phyloP scores from a whole-genome alignment of 2,329 filamentous ascomycete genomes.

The Gyromitra esculenta region DNA sequence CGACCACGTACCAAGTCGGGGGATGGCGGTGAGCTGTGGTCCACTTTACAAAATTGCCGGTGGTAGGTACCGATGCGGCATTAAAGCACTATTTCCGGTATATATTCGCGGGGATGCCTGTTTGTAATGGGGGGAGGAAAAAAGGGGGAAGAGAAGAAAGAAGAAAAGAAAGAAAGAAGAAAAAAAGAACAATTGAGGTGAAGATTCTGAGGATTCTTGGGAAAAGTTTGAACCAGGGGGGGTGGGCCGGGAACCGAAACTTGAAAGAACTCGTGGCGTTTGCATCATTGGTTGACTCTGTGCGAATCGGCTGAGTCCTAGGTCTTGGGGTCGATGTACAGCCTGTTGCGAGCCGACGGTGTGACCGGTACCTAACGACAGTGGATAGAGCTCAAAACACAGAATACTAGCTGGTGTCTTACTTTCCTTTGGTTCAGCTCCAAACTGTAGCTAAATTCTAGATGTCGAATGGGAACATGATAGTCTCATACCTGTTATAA shows the following conservation, averaged over 20 bases:
- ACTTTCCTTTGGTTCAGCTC: not conserved
- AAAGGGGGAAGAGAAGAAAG: not conserved
- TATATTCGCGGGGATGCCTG: constrained; percentile 10
- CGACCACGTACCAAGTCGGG: constrained; percentile 34
- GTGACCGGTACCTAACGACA: constrained; percentile 12
- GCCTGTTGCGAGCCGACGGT: constrained; percentile 15
- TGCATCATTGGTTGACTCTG: constrained; percentile 11
- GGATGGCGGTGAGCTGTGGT: constrained; percentile 12
- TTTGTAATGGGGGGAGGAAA: not conserved
- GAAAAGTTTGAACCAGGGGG: constrained; percentile 11
- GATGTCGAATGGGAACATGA: not conserved
- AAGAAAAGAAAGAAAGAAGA: not conserved
- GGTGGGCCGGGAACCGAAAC: constrained; percentile 11
- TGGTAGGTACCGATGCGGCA: constrained; percentile 12
- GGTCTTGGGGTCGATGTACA: constrained; percentile 7
- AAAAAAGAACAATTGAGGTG: constrained; percentile 6
- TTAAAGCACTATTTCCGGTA: constrained; percentile 32
- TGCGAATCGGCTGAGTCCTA: constrained; percentile 39
- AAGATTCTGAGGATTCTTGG: not conserved
- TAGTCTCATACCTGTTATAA: not conserved
- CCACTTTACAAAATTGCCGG: constrained; percentile 16
- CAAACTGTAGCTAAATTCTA: not conserved
- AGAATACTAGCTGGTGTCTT: constrained; percentile 1
- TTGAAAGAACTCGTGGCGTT: constrained; percentile 12
- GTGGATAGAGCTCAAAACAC: not conserved